Evolutionary conservation across 2,329 filamentous ascomycete species (phyloP), one percentile per base, ranked within the genome.

Genomic region (Zymoseptoria tritici): DNA sequence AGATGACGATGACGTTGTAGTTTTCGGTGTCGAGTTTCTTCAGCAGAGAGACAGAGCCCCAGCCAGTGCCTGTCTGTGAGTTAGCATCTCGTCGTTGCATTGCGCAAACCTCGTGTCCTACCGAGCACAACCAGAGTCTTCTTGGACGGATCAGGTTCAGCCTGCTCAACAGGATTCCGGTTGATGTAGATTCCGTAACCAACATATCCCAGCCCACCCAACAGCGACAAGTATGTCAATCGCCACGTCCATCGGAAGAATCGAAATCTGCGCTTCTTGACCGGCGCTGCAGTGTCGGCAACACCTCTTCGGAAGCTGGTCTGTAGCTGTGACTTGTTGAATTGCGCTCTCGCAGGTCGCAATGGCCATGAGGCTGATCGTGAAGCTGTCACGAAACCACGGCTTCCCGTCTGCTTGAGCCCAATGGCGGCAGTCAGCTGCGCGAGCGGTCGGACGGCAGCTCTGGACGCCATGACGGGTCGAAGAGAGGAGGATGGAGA

Each of bases 11-110:
- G 62, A 70, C 93, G 76, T 99, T 97, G 85, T 97, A 99, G 83
- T 97, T 96, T 77, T 96, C 90, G 63, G 93, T 97, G 74, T 99
- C 92, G 77, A 99, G 89, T 76, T 96, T 97, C 85, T 99, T 99
- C 67, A 99, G 85, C 62, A 99, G 86, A 62, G 93, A 95, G 71
- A 99, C 91, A 51, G 93, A 91, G 69, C 87, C 94, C 94, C 94
- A 99, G 69, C 94, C 94, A 70, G 92, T 96, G 72, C 93, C 93
- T 97, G 68, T 54, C 13, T 16, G 46, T 65, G 55, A 65, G 58
- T 57, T 56, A 53, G 57, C 57, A 49, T 19, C 13, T 49, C 16
- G 54, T 46, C 53, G 52, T 21, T 46, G 53, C 24, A 58, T 57
- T 21, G 19, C 42, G 42, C 22, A 20, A 8, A 11, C 36, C 21